phyloP scores from a whole-genome alignment of 768 basidiomycete genomes.

The Mycena metata region DNA sequence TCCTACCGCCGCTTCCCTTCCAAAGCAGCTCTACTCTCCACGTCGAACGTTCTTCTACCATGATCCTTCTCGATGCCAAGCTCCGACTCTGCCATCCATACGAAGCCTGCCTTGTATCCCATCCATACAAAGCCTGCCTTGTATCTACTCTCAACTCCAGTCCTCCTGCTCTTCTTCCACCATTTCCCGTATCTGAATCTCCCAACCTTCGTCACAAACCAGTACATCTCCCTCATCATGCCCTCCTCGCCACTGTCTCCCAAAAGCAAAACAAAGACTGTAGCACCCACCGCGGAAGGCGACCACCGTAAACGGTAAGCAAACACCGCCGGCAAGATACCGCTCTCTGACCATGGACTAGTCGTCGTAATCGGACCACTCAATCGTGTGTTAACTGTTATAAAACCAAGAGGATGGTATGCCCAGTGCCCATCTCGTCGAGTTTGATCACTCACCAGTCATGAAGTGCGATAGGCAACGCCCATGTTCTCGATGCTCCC shows the following conservation, averaged over 20 bases:
- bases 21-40: not conserved
- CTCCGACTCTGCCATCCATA: not conserved
- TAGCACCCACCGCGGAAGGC: not conserved
- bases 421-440: constrained; percentile 5
- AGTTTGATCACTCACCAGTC: not conserved
- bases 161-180: not conserved
- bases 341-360: not conserved
- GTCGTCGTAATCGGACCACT: constrained; percentile 63
- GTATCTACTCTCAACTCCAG: not conserved
- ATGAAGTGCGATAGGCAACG: constrained; percentile 62
- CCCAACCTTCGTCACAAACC: not conserved
- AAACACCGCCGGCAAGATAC: too few species aligned
- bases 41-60: constrained; percentile 10
- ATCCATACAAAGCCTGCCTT: not conserved
- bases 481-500: constrained; percentile 49
- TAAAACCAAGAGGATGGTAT: constrained; percentile 68
- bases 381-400: constrained; percentile 69
- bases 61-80: constrained; percentile 13
- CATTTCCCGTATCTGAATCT: not conserved
- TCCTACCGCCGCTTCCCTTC: constrained; percentile 12
- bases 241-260: not conserved
- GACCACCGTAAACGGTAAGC: constrained; percentile 32
- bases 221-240: constrained; percentile 14
- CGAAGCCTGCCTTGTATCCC: constrained; percentile 5
- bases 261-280: constrained; percentile 8